phyloP scores from a whole-genome alignment of 192 early-diverging fungal species.

The Irineochytrium annulatum region DNA sequence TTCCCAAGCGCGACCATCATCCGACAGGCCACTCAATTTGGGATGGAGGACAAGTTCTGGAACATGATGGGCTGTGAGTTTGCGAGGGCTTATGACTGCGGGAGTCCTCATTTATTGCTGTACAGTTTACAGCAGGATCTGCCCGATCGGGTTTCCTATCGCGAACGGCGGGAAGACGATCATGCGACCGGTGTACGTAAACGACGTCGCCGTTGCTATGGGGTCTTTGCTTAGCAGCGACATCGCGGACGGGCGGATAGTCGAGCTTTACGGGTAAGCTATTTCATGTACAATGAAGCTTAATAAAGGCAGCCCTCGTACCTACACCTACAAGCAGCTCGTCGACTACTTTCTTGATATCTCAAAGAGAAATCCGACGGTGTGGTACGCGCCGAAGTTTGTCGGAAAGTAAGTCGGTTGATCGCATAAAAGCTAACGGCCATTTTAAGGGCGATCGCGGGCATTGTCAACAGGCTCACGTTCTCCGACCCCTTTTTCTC shows the following conservation, averaged over 20 bases:
- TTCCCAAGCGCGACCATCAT: constrained; percentile 94
- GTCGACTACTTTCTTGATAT: constrained; percentile 68
- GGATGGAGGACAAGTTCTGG: constrained; percentile 89
- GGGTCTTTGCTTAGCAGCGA: neutral
- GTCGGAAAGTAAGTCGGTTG: constrained; percentile 53
- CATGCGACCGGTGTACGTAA: constrained; percentile 67
- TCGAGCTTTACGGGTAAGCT: constrained; percentile 80
- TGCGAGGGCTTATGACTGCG: constrained; percentile 19
- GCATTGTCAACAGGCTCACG: constrained; percentile 53
- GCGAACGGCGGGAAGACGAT: constrained; percentile 66
- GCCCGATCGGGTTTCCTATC: constrained; percentile 48
- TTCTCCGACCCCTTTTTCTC: constrained; percentile 75
- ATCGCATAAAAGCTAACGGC: neutral
- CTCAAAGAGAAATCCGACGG: constrained; percentile 51
- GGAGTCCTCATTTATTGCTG: neutral
- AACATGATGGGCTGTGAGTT: constrained; percentile 74
- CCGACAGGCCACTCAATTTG: constrained; percentile 83
- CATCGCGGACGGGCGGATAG: constrained; percentile 65
- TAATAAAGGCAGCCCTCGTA: constrained; percentile 6
- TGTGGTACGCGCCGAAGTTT: constrained; percentile 68
- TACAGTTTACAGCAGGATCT: constrained; percentile 26
- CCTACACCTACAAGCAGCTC: constrained; percentile 66
- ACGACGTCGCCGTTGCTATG: neutral
- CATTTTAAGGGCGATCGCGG: constrained; percentile 44
- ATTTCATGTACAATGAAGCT: neutral